These are phyloP conservation scores for Kodamaea suecica DNA, from an alignment of 1,139 yeast genomes.

Conservation along the genomic window DNA sequence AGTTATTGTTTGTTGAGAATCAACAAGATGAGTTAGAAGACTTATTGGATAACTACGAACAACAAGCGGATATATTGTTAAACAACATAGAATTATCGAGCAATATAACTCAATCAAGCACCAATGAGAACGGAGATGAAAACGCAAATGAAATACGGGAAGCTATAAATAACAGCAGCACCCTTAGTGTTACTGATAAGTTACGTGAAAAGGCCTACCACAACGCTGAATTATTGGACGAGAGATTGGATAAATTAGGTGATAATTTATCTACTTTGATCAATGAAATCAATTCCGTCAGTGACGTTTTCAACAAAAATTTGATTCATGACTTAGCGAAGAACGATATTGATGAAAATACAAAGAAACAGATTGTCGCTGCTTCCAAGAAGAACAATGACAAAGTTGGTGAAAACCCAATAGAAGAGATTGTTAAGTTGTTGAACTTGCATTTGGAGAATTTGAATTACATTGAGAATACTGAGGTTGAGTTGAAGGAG, in stretches of 20 bases:
- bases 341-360: constrained; percentile 20
- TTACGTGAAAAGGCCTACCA: constrained; percentile 88
- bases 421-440: constrained; percentile 69
- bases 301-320: constrained; percentile 72
- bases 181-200: constrained; percentile 61
- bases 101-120: constrained; percentile 9
- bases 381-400: constrained; percentile 19
- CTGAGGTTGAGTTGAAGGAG: constrained; percentile 64
- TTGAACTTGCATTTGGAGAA: constrained; percentile 88
- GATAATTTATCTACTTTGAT: constrained; percentile 73
- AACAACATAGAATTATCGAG: constrained; percentile 37
- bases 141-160: constrained; percentile 11
- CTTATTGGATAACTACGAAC: constrained; percentile 79
- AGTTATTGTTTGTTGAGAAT: constrained; percentile 76
- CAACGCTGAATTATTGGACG: constrained; percentile 83
- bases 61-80: constrained; percentile 67
- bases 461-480: constrained; percentile 78
- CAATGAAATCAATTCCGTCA: constrained; percentile 80
- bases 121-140: constrained; percentile 1
- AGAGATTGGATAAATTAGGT: constrained; percentile 74
- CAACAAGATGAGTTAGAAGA: constrained; percentile 91
- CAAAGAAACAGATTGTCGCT: constrained; percentile 7
- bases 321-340: constrained; percentile 31
- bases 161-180: constrained; percentile 14
- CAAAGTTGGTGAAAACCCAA: constrained; percentile 40